phyloP scores from a whole-genome alignment of 139 green algal genomes.

The Picochlorum costavermella region DNA sequence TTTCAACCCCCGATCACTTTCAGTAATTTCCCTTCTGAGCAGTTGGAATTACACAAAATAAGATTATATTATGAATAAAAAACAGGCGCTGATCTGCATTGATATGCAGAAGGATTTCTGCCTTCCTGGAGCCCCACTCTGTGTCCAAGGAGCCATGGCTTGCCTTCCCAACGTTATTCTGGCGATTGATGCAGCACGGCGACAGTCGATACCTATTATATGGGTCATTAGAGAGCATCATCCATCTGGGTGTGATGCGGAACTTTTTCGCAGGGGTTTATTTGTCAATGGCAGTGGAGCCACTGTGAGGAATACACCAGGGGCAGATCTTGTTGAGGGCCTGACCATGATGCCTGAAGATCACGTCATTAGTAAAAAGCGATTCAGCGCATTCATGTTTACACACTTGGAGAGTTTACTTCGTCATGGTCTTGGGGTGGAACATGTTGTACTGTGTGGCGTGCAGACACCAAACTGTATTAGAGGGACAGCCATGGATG shows the following conservation, averaged over 20 bases:
- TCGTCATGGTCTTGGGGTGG: not conserved
- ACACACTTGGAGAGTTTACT: not conserved
- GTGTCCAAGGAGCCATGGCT: conserved; percentile 1
- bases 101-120: conserved; percentile 11
- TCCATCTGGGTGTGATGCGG: not conserved
- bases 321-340: not conserved
- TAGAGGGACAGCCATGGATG: conserved; percentile 59
- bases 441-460: conserved; percentile 14
- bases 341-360: not conserved
- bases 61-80: not conserved
- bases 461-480: conserved; percentile 79
- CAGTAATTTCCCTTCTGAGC: no score
- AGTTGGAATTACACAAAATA: no score
- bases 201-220: not conserved
- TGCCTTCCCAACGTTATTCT: not conserved
- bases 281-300: not conserved
- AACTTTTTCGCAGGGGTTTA: not conserved
- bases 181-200: not conserved
- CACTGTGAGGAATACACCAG: not conserved
- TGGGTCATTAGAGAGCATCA: conserved; percentile 10
- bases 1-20: no score
- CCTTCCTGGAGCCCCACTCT: not conserved
- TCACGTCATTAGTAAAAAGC: not conserved
- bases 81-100: not conserved
- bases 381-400: conserved; percentile 1